Evolutionary conservation across 1,284 basidiomycete species (phyloP).

Genomic region (Takashimella tepidaria): DNA sequence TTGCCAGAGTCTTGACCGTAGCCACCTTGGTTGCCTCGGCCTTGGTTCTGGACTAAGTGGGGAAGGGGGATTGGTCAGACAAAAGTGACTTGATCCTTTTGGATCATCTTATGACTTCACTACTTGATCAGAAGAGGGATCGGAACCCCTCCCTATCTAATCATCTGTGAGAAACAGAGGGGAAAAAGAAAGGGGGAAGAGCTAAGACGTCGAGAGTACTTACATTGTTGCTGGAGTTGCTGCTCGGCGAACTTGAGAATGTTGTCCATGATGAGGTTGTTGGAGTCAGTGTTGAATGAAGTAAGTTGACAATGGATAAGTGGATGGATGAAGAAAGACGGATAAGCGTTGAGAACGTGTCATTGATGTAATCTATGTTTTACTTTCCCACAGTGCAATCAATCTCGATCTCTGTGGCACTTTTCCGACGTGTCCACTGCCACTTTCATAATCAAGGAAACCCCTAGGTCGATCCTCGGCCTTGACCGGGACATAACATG

Average conservation of each 20-base stretch:
- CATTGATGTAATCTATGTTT: background rate
- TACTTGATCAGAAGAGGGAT: too few relatives aligned
- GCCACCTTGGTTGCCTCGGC: conserved; percentile 1
- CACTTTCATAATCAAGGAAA: too few relatives aligned
- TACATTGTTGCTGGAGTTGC: conserved; percentile 22
- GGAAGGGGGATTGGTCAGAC: background rate
- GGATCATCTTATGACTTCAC: too few relatives aligned
- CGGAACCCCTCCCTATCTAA: too few relatives aligned
- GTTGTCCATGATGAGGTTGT: conserved; percentile 30
- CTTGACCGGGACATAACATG: too few relatives aligned
- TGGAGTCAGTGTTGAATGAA: background rate
- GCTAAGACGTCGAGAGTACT: background rate
- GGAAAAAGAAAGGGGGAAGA: background rate
- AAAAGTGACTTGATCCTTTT: too few relatives aligned
- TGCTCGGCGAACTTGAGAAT: conserved; percentile 30
- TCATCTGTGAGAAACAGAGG: background rate
- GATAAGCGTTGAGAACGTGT: background rate
- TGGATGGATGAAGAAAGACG: background rate
- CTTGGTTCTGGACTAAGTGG: conserved; percentile 1
- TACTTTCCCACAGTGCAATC: too few relatives aligned
- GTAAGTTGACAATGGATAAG: background rate
- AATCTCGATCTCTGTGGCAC: too few relatives aligned
- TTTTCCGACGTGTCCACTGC: too few relatives aligned
- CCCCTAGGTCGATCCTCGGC: too few relatives aligned
- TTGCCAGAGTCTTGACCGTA: background rate